phyloP scores from a whole-genome alignment of 2,329 filamentous ascomycete species.

The Talaromyces sp. region DNA sequence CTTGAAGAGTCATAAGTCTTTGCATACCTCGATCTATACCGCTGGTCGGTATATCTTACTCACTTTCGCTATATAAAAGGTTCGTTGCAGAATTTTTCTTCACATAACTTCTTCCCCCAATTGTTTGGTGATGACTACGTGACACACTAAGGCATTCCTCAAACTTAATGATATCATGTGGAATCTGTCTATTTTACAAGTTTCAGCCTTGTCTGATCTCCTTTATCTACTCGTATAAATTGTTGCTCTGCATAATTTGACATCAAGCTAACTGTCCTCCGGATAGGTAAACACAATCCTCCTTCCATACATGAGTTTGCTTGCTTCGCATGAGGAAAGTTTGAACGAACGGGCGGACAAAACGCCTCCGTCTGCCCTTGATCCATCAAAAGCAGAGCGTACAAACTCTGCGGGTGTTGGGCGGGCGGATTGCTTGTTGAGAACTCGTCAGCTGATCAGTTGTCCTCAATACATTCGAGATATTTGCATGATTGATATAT shows the following conservation, averaged over 20 bases:
- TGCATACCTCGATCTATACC: background rate
- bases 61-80: background rate
- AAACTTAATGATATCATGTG: constrained; percentile 63
- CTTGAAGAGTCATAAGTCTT: background rate
- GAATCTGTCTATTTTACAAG: constrained; percentile 61
- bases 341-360: constrained; percentile 71
- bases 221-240: constrained; percentile 20
- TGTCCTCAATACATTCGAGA: constrained; percentile 1
- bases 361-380: constrained; percentile 53
- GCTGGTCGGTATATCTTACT: background rate
- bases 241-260: constrained; percentile 22
- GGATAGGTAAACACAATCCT: constrained; percentile 13
- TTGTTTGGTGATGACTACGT: constrained; percentile 58
- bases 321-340: constrained; percentile 55
- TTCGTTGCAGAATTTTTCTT: constrained; percentile 8
- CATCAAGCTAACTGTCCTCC: constrained; percentile 20
- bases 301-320: constrained; percentile 20
- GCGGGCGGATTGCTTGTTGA: constrained; percentile 62
- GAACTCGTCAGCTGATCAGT: constrained; percentile 63
- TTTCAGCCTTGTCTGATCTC: constrained; percentile 69
- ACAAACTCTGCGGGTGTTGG: constrained; percentile 63
- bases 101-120: constrained; percentile 10
- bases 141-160: constrained; percentile 69
- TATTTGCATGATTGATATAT: background rate
- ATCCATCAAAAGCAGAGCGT: constrained; percentile 58